Percentiles rank a stretch among this genome's conserved stretches.
Conservation (phyloP, 495 filamentous ascomycete species). For the Neurospora sp. region DNA sequence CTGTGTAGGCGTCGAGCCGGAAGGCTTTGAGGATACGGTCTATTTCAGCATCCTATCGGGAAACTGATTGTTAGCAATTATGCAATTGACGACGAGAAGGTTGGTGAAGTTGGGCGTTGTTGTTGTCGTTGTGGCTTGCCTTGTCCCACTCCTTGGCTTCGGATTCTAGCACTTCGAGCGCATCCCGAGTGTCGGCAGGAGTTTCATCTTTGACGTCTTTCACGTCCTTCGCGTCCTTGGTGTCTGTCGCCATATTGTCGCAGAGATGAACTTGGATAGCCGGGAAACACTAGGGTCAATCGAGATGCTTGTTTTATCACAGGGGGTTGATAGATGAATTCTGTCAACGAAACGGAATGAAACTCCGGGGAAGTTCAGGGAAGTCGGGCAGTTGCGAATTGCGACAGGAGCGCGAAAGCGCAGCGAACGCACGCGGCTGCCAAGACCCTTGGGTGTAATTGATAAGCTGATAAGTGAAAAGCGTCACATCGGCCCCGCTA, state of each 20-base stretch:
- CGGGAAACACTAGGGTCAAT: background rate
- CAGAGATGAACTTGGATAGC: background rate
- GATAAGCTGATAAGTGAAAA: constrained; percentile 13
- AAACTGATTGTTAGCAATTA: constrained; percentile 3
- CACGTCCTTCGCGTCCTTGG: background rate
- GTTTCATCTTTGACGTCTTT: constrained; percentile 12
- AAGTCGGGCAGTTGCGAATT: background rate
- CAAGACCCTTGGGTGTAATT: background rate
- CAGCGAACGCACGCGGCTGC: background rate
- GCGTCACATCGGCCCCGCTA: constrained; percentile 15
- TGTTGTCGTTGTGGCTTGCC: constrained; percentile 27
- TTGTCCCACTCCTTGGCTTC: constrained; percentile 88
- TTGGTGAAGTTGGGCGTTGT: background rate
- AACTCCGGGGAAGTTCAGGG: background rate
- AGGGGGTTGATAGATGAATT: background rate
- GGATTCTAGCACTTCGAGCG: constrained; percentile 73
- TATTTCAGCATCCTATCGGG: constrained; percentile 79
- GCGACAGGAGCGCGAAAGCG: background rate
- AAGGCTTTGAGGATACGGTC: constrained; percentile 89
- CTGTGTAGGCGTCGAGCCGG: constrained; percentile 83
- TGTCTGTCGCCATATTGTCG: constrained; percentile 8
- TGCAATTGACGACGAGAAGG: background rate
- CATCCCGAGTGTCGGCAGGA: constrained; percentile 40
- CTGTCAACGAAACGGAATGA: background rate
- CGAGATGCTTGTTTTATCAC: background rate